A percentile compares a stretch with the other conserved stretches of the same genome.
Evolutionary conservation across 2,329 filamentous ascomycete species (phyloP).

Genomic region (Ophiostoma tasmaniense): DNA sequence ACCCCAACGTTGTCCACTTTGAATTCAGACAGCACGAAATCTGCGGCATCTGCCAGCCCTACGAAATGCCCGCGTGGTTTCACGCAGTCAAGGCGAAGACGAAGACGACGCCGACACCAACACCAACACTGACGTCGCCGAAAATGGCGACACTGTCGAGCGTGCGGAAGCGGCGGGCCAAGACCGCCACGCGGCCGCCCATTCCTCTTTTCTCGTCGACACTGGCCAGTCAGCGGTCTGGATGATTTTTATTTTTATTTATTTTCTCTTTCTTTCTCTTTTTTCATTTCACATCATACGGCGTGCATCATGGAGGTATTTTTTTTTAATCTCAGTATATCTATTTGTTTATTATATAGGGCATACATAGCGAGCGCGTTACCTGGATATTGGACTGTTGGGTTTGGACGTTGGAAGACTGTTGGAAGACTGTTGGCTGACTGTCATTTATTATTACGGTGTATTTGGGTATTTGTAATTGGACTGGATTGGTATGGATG

Average conservation of each 20-base stretch:
- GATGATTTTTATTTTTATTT: too few species aligned
- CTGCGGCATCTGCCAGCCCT: constrained; percentile 31
- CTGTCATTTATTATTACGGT: too few species aligned
- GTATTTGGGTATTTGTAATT: neutral
- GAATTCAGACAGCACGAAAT: constrained; percentile 24
- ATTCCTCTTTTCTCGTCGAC: neutral
- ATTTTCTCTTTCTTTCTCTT: neutral
- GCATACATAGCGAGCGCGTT: too few species aligned
- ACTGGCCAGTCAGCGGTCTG: neutral
- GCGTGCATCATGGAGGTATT: neutral
- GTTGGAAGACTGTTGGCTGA: too few species aligned
- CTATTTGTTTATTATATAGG: too few species aligned
- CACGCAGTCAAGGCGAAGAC: constrained; percentile 31
- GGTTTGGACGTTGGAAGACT: too few species aligned
- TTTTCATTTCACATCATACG: neutral
- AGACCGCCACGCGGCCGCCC: neutral
- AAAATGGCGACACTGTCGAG: neutral
- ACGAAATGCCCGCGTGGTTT: constrained; percentile 30
- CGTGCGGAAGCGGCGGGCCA: neutral
- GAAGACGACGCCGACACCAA: neutral
- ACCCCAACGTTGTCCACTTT: constrained; percentile 29
- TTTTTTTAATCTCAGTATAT: too few species aligned
- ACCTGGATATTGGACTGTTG: neutral
- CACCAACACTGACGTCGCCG: neutral
- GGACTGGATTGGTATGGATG: neutral